These are phyloP conservation scores for Leishmania tarentolae DNA, from an alignment of 208 protist species.

Conservation along the genomic window DNA sequence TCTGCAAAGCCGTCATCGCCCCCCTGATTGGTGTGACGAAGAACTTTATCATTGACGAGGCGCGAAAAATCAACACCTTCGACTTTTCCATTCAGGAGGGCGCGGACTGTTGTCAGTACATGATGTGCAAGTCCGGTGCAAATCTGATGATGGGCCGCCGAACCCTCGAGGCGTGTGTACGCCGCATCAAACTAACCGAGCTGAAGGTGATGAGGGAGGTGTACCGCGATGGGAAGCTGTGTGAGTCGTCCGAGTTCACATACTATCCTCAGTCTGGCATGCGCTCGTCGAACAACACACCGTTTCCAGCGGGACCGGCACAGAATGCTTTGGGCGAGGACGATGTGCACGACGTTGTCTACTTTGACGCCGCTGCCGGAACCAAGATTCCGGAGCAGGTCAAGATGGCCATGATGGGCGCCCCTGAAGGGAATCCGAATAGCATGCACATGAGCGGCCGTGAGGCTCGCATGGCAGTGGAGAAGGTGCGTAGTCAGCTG, in stretches of 20 bases:
- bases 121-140: conserved; percentile 85
- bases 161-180: conserved; percentile 56
- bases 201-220: conserved; percentile 65
- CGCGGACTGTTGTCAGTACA: conserved; percentile 90
- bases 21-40: conserved; percentile 75
- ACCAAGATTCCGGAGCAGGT: conserved; percentile 57
- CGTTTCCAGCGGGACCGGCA: conserved; percentile 4
- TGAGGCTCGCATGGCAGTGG: conserved; percentile 70
- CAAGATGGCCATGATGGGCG: conserved; percentile 52
- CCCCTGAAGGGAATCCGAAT: conserved; percentile 76
- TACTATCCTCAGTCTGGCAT: conserved; percentile 48
- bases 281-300: conserved; percentile 23
- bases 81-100: conserved; percentile 77
- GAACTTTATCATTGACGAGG: conserved; percentile 72
- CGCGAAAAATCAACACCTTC: conserved; percentile 70
- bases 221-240: conserved; percentile 54
- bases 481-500: conserved; percentile 63
- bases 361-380: conserved; percentile 81
- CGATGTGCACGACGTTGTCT: conserved; percentile 35
- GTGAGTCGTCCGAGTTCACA: conserved; percentile 39
- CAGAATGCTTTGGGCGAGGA: conserved; percentile 11
- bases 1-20: conserved; percentile 63
- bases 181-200: conserved; percentile 51
- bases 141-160: conserved; percentile 74
- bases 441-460: conserved; percentile 80